These are phyloP conservation scores for Hamamelis virginiana DNA, from an alignment of 164 flowering plant genomes.

Conservation along the genomic window DNA sequence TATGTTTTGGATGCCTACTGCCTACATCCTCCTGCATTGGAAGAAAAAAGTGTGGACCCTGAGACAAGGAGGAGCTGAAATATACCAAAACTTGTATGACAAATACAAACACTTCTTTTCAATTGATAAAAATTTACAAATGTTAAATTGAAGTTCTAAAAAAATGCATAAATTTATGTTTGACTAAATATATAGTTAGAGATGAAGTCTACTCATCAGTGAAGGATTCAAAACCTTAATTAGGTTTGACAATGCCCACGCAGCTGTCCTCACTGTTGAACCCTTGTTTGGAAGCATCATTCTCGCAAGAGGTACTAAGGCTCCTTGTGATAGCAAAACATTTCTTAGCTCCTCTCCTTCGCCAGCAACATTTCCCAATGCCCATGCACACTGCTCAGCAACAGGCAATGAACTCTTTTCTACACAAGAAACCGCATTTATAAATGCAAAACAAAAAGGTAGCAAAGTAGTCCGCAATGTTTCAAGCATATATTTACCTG, in stretches of 20 bases:
- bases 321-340: conserved; percentile 87
- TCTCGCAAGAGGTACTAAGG: conserved; percentile 82
- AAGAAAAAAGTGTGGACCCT: no score
- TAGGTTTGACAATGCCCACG: conserved; percentile 96
- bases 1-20: no score
- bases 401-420: conserved; percentile 89
- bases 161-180: background rate
- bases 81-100: no score
- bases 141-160: background rate
- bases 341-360: conserved; percentile 92
- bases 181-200: conserved; percentile 1
- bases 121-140: background rate
- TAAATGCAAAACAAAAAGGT: conserved; percentile 7
- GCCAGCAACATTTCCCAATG: conserved; percentile 97
- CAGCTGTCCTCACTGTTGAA: conserved; percentile 94
- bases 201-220: background rate
- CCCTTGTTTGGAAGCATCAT: conserved; percentile 92
- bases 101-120: no score
- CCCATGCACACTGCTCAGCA: conserved; percentile 99
- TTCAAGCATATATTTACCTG: background rate
- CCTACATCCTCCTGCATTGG: no score
- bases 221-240: conserved; percentile 61
- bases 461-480: background rate
- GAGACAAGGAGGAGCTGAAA: no score
- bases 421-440: conserved; percentile 24